These are phyloP conservation scores for Penicillium cosmopolitanum DNA, from an alignment of 495 filamentous ascomycete genomes.

Conservation along the genomic window DNA sequence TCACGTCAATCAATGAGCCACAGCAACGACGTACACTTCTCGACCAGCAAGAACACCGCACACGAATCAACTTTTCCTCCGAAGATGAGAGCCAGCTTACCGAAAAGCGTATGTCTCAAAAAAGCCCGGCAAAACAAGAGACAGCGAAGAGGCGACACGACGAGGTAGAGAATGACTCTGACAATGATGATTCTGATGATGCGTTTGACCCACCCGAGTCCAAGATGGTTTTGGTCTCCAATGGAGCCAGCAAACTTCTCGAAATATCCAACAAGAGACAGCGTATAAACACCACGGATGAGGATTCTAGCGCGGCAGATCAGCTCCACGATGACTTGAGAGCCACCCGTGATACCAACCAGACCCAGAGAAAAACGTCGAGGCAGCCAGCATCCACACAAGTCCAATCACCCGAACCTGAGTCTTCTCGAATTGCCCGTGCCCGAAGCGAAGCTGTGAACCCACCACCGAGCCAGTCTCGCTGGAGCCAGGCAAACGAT, in stretches of 20 bases:
- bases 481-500: background rate
- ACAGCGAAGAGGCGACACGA: constrained; percentile 27
- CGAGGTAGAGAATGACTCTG: constrained; percentile 17
- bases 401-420: background rate
- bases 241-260: constrained; percentile 30
- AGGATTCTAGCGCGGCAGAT: constrained; percentile 1
- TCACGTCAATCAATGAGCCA: background rate
- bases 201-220: constrained; percentile 23
- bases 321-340: constrained; percentile 17
- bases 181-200: constrained; percentile 20
- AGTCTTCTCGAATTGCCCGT: background rate
- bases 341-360: background rate
- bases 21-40: constrained; percentile 17
- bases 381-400: background rate
- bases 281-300: background rate
- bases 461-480: background rate
- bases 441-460: constrained; percentile 3
- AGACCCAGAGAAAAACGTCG: background rate
- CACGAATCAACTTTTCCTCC: background rate
- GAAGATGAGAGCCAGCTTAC: constrained; percentile 1
- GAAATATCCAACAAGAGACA: constrained; percentile 13
- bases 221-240: constrained; percentile 11
- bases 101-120: constrained; percentile 7
- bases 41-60: background rate
- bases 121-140: constrained; percentile 1